These are phyloP conservation scores for Agrocybe chaxingu DNA, from an alignment of 768 basidiomycete species.

Conservation along the genomic window DNA sequence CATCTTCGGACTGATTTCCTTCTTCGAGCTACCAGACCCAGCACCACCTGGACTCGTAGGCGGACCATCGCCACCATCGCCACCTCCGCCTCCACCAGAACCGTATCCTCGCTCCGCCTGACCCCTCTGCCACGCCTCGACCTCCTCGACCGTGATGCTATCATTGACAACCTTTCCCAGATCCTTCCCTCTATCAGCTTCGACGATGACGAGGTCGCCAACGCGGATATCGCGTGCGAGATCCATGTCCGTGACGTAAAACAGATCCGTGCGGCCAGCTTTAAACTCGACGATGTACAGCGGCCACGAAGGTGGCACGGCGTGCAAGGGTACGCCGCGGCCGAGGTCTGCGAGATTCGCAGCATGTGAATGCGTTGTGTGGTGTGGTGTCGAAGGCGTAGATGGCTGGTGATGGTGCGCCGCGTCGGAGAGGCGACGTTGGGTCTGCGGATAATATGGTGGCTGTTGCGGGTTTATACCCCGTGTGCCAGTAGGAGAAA, in stretches of 20 bases:
- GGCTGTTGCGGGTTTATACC: conserved; percentile 44
- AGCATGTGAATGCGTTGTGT: conserved; percentile 9
- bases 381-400: conserved; percentile 17
- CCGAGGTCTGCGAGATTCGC: conserved; percentile 61
- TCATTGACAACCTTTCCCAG: conserved; percentile 91
- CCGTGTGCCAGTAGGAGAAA: conserved; percentile 44
- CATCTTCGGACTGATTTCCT: conserved; percentile 96
- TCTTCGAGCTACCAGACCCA: conserved; percentile 46
- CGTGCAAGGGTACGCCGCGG: conserved; percentile 82
- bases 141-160: conserved; percentile 84
- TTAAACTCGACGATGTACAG: conserved; percentile 98
- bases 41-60: conserved; percentile 49
- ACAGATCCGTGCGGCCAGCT: conserved; percentile 92
- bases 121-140: conserved; percentile 86
- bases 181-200: conserved; percentile 93
- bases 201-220: conserved; percentile 94
- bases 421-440: conserved; percentile 40
- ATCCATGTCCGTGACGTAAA: conserved; percentile 73
- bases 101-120: conserved; percentile 57
- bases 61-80: conserved; percentile 30
- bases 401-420: conserved; percentile 21
- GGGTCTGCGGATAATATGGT: conserved; percentile 41
- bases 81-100: conserved; percentile 28
- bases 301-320: conserved; percentile 82
- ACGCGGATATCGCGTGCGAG: conserved; percentile 51